Evolutionary conservation across 179 eudicot species (phyloP), one percentile per base, ranked within the genome.

Genomic region (Spergularia azorica): DNA sequence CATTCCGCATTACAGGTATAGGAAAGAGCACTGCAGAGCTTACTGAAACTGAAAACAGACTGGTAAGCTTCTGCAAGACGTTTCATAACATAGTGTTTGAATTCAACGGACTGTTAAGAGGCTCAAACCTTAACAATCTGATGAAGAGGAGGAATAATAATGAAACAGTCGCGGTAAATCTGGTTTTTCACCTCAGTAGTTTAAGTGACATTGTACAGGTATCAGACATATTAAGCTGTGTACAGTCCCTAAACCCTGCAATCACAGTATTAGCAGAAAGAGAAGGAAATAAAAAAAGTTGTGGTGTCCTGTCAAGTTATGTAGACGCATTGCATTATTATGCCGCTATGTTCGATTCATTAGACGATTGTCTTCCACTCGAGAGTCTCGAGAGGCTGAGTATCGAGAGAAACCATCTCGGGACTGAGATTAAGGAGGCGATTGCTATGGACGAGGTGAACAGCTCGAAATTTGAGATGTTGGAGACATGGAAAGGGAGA

Each of bases 301-400:
- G 89, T 66, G 85, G 82, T 39, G 84, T 92, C 64, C 56, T 90
- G 5, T 80, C 92, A 10, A 84, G 83, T 79, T 88, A 91, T 79
- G 86, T 91, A 69, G 91, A 91, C 79, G 87, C 92, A 8, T 70
- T 90, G 79, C 92, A 89, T 71, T 87, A 89, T 63, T 87, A 88
- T 73, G 92, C 95, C 20, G 93, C 97, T 73, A 89, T 92, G 91
- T 92, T 92, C 55, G 97, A 89, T 62, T 90, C 96, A 0, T 70
- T 92, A 51, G 93, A 92, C 13, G 91, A 89, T 52, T 89, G 90
- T 3, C 90, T 92, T 8, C 95, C 95, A 1, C 55, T 79, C 13
- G 94, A 87, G 51, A 89, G 91, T 65, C 14, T 63, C 0, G 85
- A 91, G 77, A 88, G 97, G 76, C 71, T 89, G 12, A 83, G 86